These are phyloP conservation scores for Leishmania amazonensis DNA, from an alignment of 208 protist genomes.

Conservation along the genomic window DNA sequence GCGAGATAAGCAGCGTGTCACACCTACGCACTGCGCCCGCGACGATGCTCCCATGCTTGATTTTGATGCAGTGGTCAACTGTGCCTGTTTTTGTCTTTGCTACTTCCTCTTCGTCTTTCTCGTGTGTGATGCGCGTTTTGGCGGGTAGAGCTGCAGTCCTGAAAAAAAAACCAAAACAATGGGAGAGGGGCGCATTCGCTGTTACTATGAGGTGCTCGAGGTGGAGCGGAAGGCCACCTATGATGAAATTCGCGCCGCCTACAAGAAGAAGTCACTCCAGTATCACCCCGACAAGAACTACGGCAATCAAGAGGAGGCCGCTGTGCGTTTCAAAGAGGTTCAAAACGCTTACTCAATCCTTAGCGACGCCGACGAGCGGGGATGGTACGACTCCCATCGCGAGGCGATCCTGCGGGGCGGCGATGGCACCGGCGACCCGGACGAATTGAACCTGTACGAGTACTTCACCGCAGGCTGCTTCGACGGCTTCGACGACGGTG, in stretches of 20 bases:
- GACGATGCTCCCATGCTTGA: not conserved
- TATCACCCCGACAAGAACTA: constrained; percentile 94
- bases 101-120: not conserved
- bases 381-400: constrained; percentile 92
- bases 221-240: constrained; percentile 74
- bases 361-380: constrained; percentile 82
- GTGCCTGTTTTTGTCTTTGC: not conserved
- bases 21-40: not conserved
- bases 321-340: constrained; percentile 83
- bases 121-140: not conserved
- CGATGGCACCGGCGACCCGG: constrained; percentile 47
- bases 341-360: constrained; percentile 91
- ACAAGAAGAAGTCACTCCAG: constrained; percentile 85
- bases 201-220: constrained; percentile 90
- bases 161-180: constrained; percentile 13
- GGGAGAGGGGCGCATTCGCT: constrained; percentile 56
- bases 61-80: not conserved
- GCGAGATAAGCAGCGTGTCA: not conserved
- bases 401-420: constrained; percentile 78
- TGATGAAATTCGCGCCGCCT: constrained; percentile 85
- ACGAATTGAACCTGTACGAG: constrained; percentile 83
- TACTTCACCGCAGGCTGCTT: constrained; percentile 87
- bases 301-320: constrained; percentile 76
- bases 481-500: constrained; percentile 75
- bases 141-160: not conserved